Evolutionary conservation across 2,329 filamentous ascomycete genomes (phyloP).

Genomic region (Calonectria leucothoes): DNA sequence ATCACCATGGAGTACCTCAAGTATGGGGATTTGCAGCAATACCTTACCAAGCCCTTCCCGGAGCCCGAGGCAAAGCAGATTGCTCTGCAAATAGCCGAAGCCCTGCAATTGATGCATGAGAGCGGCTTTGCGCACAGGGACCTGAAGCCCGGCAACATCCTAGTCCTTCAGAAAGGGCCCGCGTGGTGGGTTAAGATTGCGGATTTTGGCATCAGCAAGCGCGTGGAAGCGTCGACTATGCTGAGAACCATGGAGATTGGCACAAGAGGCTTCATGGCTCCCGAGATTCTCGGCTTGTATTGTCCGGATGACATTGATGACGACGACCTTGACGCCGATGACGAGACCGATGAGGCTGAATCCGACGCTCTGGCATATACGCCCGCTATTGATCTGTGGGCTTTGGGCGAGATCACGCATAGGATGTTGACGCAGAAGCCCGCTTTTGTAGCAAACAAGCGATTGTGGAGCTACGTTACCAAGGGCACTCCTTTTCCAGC

Average conservation of each 20-base stretch:
- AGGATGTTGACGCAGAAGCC: background rate
- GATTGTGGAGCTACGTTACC: background rate
- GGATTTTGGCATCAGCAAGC: slow-evolving; percentile 19
- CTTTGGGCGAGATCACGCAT: background rate
- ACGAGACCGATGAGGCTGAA: background rate
- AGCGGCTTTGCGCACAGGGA: slow-evolving; percentile 21
- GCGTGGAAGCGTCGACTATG: background rate
- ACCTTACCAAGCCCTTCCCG: slow-evolving; percentile 7
- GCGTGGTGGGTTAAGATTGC: slow-evolving; percentile 19
- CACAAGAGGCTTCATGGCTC: background rate
- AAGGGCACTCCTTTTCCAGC: background rate
- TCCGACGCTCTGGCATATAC: background rate
- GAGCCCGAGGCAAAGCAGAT: slow-evolving; percentile 9
- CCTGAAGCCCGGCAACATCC: slow-evolving; percentile 14
- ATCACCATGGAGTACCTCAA: slow-evolving; percentile 24
- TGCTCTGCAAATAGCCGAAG: slow-evolving; percentile 7
- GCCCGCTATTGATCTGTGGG: background rate
- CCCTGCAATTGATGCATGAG: slow-evolving; percentile 18
- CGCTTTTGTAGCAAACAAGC: background rate
- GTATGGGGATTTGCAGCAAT: slow-evolving; percentile 18
- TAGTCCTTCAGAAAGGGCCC: slow-evolving; percentile 2
- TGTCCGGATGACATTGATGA: slow-evolving; percentile 4
- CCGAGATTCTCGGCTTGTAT: background rate
- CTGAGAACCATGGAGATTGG: slow-evolving; percentile 4
- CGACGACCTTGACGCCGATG: background rate